Percentiles rank a stretch among this genome's conserved stretches.
These are phyloP conservation scores for Pseudocercospora fuligena DNA, from an alignment of 2,329 filamentous ascomycete species.

Conservation along the genomic window DNA sequence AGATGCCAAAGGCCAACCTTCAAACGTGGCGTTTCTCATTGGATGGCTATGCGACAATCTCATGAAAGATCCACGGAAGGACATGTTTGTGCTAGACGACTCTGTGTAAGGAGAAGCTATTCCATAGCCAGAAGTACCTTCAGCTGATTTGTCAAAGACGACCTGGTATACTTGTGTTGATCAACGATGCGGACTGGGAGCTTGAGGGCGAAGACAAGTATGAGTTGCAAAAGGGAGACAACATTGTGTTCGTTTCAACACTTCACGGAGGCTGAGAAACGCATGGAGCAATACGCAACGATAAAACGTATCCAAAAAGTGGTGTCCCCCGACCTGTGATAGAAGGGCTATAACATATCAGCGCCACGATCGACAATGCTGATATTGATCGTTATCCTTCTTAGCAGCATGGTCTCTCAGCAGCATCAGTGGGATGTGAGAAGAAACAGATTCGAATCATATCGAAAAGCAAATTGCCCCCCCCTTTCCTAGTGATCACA, in stretches of 20 bases:
- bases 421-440: too few species aligned
- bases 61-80: conserved; percentile 84
- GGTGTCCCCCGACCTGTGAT: neutral
- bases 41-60: conserved; percentile 76
- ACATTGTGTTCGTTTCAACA: conserved; percentile 94
- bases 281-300: neutral
- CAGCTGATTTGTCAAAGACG: conserved; percentile 62
- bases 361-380: too few species aligned
- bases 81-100: conserved; percentile 85
- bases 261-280: conserved; percentile 79
- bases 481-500: too few species aligned
- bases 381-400: too few species aligned
- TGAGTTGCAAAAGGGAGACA: conserved; percentile 79
- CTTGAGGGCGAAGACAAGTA: conserved; percentile 93
- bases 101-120: conserved; percentile 66
- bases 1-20: conserved; percentile 62
- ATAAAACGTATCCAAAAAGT: neutral
- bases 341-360: neutral
- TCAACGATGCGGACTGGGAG: conserved; percentile 99
- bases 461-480: too few species aligned
- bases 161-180: conserved; percentile 91
- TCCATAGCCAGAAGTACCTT: neutral
- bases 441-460: too few species aligned
- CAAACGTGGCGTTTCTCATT: conserved; percentile 78
- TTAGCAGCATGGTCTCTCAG: too few species aligned